Percentiles rank a stretch among this genome's conserved stretches.
These are phyloP conservation scores for Tetrahymena thermophila DNA, from an alignment of 73 alveolate species.

Conservation along the genomic window DNA sequence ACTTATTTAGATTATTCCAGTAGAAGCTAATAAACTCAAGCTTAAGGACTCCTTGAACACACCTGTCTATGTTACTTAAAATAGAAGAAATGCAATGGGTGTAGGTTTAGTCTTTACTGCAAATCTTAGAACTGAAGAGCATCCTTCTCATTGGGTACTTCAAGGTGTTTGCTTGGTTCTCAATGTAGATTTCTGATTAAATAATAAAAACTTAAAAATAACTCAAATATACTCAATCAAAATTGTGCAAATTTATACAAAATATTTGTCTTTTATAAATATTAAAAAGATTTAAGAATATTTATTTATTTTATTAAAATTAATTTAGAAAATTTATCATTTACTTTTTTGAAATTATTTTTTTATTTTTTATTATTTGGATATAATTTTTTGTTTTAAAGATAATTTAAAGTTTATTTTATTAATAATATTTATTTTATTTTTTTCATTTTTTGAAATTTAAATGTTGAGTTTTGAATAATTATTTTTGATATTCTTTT, in stretches of 20 bases:
- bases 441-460: too few relatives aligned
- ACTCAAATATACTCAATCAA: neutral
- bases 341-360: too few relatives aligned
- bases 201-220: neutral
- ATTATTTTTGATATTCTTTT: too few relatives aligned
- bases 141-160: constrained; percentile 96
- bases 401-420: too few relatives aligned
- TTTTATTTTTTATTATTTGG: too few relatives aligned
- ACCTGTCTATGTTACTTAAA: constrained; percentile 97
- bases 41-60: constrained; percentile 72
- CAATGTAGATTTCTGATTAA: constrained; percentile 82
- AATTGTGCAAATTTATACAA: neutral
- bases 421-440: too few relatives aligned
- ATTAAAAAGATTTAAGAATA: too few relatives aligned
- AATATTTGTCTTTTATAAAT: too few relatives aligned
- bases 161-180: constrained; percentile 97
- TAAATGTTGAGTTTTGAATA: too few relatives aligned
- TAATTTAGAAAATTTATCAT: too few relatives aligned
- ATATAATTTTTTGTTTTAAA: too few relatives aligned
- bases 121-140: constrained; percentile 97
- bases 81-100: constrained; percentile 98
- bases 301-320: too few relatives aligned
- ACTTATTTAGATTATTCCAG: constrained; percentile 90
- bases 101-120: constrained; percentile 99
- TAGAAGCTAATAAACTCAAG: constrained; percentile 96